phyloP scores from a whole-genome alignment of 1,284 basidiomycete genomes.

The Sporisorium scitamineum region DNA sequence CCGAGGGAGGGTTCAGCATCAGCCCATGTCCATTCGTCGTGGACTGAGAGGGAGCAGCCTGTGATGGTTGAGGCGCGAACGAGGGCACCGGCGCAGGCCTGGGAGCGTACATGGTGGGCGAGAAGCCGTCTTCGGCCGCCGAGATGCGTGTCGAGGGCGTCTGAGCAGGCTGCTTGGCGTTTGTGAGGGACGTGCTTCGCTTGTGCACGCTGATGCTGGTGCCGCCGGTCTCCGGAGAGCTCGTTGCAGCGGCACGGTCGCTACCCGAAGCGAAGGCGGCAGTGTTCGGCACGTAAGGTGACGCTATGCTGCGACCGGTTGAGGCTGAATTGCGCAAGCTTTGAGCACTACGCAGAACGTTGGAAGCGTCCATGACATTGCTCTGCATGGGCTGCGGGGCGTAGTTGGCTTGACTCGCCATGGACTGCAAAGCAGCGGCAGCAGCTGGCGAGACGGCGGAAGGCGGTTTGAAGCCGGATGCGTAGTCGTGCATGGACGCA shows the following conservation, averaged over 20 bases:
- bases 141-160: conserved; percentile 8
- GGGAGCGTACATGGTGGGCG: conserved; percentile 17
- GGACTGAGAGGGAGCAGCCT: neutral
- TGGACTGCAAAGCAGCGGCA: conserved; percentile 37
- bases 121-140: conserved; percentile 7
- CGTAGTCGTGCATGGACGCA: conserved; percentile 43
- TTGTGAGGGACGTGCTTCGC: conserved; percentile 27
- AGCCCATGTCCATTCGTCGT: conserved; percentile 17
- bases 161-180: conserved; percentile 19
- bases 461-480: conserved; percentile 49
- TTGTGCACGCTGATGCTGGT: conserved; percentile 37
- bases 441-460: conserved; percentile 47
- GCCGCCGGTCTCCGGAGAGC: conserved; percentile 37
- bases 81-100: conserved; percentile 30
- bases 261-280: conserved; percentile 27
- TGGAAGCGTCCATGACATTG: conserved; percentile 34
- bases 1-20: conserved; percentile 33
- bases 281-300: conserved; percentile 17
- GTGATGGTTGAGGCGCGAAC: neutral
- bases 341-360: conserved; percentile 29
- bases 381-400: conserved; percentile 14
- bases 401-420: conserved; percentile 19
- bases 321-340: conserved; percentile 40
- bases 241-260: conserved; percentile 27
- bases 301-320: conserved; percentile 20